Evolutionary conservation across 129 eudicot species (phyloP).

Genomic region (Tanacetum coccineum): DNA sequence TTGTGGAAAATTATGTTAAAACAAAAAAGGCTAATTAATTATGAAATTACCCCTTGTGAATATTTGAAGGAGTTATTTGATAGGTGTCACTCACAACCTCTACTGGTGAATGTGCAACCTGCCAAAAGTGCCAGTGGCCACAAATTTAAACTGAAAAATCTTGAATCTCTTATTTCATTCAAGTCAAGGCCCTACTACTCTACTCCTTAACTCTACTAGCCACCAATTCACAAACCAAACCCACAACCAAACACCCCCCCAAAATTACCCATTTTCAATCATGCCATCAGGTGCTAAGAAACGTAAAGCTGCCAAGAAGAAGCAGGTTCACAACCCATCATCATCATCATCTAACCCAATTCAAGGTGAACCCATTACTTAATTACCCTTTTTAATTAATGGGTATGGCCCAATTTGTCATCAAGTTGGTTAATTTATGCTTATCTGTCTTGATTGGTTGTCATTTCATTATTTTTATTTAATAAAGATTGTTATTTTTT

Average conservation of each 20-base stretch:
- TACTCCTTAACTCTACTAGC: neutral
- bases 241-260: slow-evolving; percentile 23
- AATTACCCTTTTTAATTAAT: slow-evolving; percentile 14
- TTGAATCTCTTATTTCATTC: slow-evolving; percentile 7
- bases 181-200: slow-evolving; percentile 21
- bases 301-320: slow-evolving; percentile 95
- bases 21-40: too few relatives aligned
- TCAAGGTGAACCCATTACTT: slow-evolving; percentile 28
- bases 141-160: neutral
- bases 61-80: neutral
- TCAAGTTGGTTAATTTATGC: slow-evolving; percentile 15
- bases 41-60: too few relatives aligned
- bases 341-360: slow-evolving; percentile 25
- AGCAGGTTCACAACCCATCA: slow-evolving; percentile 40
- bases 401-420: slow-evolving; percentile 39
- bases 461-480: slow-evolving; percentile 8
- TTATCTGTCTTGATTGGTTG: slow-evolving; percentile 22
- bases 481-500: slow-evolving; percentile 9
- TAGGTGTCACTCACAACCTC: too few relatives aligned
- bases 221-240: slow-evolving; percentile 22
- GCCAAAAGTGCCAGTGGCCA: slow-evolving; percentile 35
- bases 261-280: slow-evolving; percentile 30
- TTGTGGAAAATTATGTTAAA: too few relatives aligned
- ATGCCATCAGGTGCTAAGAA: slow-evolving; percentile 98
- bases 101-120: slow-evolving; percentile 18